phyloP scores from a whole-genome alignment of 129 eudicot genomes.

The Logfia minima region DNA sequence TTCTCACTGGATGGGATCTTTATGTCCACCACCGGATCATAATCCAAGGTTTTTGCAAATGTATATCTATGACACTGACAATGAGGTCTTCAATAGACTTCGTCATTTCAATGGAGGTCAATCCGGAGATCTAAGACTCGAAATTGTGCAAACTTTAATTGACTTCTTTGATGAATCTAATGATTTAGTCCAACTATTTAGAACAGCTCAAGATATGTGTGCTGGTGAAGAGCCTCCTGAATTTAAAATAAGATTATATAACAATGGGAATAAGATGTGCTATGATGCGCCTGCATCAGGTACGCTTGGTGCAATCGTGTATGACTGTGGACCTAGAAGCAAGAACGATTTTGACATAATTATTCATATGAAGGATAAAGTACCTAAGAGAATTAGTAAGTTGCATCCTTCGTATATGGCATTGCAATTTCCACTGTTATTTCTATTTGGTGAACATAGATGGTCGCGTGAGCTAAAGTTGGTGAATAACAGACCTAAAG shows the following conservation, averaged over 20 bases:
- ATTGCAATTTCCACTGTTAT: too few relatives aligned
- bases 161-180: background rate
- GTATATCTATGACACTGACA: slow-evolving; percentile 10
- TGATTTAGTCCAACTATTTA: too few relatives aligned
- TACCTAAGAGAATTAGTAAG: background rate
- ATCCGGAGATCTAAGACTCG: too few relatives aligned
- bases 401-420: background rate
- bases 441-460: background rate
- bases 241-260: background rate
- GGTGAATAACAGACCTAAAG: too few relatives aligned
- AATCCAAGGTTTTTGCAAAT: background rate
- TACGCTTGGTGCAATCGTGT: too few relatives aligned
- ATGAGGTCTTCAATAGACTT: too few relatives aligned
- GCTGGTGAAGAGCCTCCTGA: background rate
- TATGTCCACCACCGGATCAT: background rate
- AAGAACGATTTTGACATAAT: too few relatives aligned
- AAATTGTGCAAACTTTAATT: background rate
- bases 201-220: too few relatives aligned
- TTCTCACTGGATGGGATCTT: slow-evolving; percentile 8
- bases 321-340: too few relatives aligned
- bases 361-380: too few relatives aligned
- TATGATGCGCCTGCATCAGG: too few relatives aligned
- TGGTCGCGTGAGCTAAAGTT: background rate
- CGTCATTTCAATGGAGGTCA: too few relatives aligned
- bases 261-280: background rate